Base-by-base conservation (phyloP, 1,284 basidiomycete species). In the Ceratobasidium sp. region DNA sequence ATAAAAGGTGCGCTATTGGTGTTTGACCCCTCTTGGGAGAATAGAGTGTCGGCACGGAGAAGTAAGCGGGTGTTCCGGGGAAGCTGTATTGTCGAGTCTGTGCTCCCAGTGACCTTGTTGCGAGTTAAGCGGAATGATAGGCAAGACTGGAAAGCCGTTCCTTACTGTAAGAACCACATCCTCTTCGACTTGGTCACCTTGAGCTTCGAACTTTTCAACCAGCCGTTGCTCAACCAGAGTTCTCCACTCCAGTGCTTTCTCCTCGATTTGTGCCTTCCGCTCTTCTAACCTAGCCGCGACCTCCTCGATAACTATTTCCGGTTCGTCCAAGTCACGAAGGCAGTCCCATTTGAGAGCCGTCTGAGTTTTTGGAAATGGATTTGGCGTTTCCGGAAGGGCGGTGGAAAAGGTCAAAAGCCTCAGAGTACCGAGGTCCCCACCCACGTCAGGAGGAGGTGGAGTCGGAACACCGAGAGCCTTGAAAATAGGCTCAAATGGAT, bases 21-120 rank as follows among this genome's bases (percentile, higher is more conserved):
- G 23, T 30, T 18, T 12, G 18, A 6, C 50, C 12, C 20, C 20
- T 52, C 50, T 52, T 52, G 10, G n/a, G 12, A 18, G 65, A 66
- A 66, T 30, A 66, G 5, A 50, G 44, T 38, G 20, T 66, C 65
- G 27, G 65, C 65, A 6, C 65, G 65, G 8, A 66, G 65, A 14
- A 66, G 44, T 2, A 66, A 12, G 6, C 65, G 41, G 50, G 65
- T 16, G 30, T 50, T 35, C 10, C n/a, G 20, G 5, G 65, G 50
- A 12, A 66, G 46, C 30, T 50, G 12, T 0, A 14, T n/a, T 7
- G 65, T 50, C 27, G 44, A 14, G 4, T 66, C 44, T 8, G 65
- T 66, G 46, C 65, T 66, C 30, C 23, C 65, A 7, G 23, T 50
- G 14, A 66, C 23, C 65, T 66, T 14, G 23, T 7, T 18, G n/a